Evolutionary conservation across 257 asterid genomes (phyloP).

Genomic region (Linaria vulgaris): DNA sequence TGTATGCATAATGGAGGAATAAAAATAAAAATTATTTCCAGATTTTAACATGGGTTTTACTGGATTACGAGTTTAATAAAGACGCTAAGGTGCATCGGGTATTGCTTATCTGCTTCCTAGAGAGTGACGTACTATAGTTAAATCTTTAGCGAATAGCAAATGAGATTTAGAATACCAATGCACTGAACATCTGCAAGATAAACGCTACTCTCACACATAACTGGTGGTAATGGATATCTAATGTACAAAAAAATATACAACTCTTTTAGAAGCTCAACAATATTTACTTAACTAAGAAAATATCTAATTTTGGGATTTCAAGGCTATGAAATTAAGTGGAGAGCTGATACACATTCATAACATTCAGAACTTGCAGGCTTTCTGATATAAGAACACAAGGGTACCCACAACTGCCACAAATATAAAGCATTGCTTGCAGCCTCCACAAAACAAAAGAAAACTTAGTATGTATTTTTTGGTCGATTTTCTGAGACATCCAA

Average conservation of each 20-base stretch:
- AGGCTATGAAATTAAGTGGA: not conserved
- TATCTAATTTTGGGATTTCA: not conserved
- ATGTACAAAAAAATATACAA: not conserved
- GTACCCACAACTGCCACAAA: not conserved
- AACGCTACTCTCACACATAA: not conserved
- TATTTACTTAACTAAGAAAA: slow-evolving; percentile 8
- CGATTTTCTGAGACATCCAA: not conserved
- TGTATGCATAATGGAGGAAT: too few species aligned
- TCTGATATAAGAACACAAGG: too few species aligned
- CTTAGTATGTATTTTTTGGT: not conserved
- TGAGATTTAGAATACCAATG: not conserved
- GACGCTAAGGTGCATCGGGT: too few species aligned
- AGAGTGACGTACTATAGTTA: too few species aligned
- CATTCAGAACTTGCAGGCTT: not conserved
- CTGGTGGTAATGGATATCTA: slow-evolving; percentile 4
- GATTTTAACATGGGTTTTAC: too few species aligned
- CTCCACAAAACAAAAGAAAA: slow-evolving; percentile 15
- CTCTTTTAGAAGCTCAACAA: not conserved
- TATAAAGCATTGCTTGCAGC: slow-evolving; percentile 11
- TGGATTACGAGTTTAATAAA: too few species aligned
- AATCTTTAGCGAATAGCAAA: not conserved
- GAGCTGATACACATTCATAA: too few species aligned
- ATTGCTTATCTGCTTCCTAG: not conserved
- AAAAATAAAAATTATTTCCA: too few species aligned
- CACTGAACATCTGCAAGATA: not conserved